A percentile compares a stretch with the other conserved stretches of the same genome.
These are phyloP conservation scores for Sophora flavescens DNA, from an alignment of 306 rosid genomes.

Conservation along the genomic window DNA sequence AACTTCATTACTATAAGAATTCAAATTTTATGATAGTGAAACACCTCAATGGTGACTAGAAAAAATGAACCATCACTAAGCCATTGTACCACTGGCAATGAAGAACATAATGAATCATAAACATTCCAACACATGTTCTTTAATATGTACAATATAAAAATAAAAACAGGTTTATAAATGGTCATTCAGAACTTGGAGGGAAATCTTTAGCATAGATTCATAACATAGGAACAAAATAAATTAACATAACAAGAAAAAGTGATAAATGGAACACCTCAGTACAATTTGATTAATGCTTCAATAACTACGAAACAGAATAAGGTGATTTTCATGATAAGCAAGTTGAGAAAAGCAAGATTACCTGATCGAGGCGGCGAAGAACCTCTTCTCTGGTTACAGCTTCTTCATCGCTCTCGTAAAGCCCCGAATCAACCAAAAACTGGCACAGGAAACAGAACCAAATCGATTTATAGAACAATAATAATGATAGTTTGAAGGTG, in stretches of 20 bases:
- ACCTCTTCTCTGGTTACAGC: constrained; percentile 75
- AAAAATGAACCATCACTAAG: constrained; percentile 26
- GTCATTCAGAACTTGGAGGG: not conserved
- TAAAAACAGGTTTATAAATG: constrained; percentile 9
- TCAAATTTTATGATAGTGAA: constrained; percentile 1
- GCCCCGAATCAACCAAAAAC: constrained; percentile 85
- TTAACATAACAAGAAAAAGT: not conserved
- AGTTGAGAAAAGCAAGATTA: constrained; percentile 15
- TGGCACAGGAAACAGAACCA: constrained; percentile 30
- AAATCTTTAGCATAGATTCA: not conserved
- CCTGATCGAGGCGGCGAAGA: constrained; percentile 79
- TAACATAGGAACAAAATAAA: not conserved
- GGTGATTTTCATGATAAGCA: not conserved
- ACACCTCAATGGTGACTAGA: constrained; percentile 17
- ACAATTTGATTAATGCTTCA: constrained; percentile 7
- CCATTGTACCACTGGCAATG: constrained; percentile 13
- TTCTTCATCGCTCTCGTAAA: constrained; percentile 79
- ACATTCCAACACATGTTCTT: constrained; percentile 34
- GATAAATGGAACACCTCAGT: not conserved
- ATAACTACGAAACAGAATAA: not conserved
- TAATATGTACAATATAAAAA: not conserved
- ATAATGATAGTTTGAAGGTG: not conserved
- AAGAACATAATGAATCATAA: constrained; percentile 12
- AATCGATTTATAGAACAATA: not conserved
- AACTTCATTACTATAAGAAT: constrained; percentile 41